Conservation (phyloP, 495 filamentous ascomycete genomes). For the Lophiostoma macrostomum region DNA sequence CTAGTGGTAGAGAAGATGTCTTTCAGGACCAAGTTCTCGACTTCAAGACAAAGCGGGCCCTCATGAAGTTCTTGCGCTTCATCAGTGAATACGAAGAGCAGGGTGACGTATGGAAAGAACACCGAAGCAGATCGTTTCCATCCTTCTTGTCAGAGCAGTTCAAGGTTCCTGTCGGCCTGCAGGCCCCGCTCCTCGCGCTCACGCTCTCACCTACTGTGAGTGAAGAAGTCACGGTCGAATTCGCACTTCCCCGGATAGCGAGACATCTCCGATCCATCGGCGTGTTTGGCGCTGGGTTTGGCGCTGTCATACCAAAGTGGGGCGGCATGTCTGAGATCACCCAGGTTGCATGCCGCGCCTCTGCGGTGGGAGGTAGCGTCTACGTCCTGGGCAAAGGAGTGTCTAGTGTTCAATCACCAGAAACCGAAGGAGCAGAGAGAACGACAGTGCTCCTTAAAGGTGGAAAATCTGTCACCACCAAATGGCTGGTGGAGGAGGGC, state of each 20-base stretch:
- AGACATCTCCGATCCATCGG: conserved; percentile 85
- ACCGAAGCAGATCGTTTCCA: conserved; percentile 52
- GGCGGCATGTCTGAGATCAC: conserved; percentile 88
- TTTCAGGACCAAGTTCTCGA: conserved; percentile 71
- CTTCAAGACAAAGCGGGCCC: conserved; percentile 68
- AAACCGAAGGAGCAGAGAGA: not conserved
- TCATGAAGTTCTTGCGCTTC: conserved; percentile 89
- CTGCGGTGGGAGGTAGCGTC: conserved; percentile 85
- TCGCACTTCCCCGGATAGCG: conserved; percentile 66
- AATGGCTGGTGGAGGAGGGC: conserved; percentile 52
- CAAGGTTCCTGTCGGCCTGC: conserved; percentile 66
- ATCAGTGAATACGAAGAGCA: conserved; percentile 60
- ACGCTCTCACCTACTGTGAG: conserved; percentile 65
- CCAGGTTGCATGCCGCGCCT: conserved; percentile 88
- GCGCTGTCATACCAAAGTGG: conserved; percentile 84
- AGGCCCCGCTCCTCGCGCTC: conserved; percentile 71
- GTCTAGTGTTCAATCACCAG: conserved; percentile 26
- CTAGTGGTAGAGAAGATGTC: conserved; percentile 82
- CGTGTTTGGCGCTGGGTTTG: conserved; percentile 80
- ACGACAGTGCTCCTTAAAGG: conserved; percentile 56
- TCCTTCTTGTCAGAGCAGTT: conserved; percentile 68
- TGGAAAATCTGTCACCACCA: conserved; percentile 58
- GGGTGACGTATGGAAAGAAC: conserved; percentile 48
- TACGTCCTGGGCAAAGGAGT: conserved; percentile 79
- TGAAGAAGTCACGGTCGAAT: conserved; percentile 57